Evolutionary conservation across 2,329 filamentous ascomycete genomes (phyloP).

Genomic region (Alternaria conjuncta): DNA sequence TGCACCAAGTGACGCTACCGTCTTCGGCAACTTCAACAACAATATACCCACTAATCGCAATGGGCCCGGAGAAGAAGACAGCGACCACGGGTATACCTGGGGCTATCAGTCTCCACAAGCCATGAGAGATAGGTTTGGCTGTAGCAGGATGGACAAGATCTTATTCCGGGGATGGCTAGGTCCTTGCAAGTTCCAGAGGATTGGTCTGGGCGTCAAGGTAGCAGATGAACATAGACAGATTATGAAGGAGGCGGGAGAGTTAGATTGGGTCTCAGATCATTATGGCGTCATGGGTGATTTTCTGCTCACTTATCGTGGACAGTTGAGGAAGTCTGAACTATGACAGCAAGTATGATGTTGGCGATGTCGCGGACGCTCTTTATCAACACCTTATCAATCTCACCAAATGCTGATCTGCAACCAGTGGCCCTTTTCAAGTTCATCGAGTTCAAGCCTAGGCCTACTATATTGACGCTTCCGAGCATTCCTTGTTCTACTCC

Average conservation of each 20-base stretch:
- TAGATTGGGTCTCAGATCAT: constrained; percentile 61
- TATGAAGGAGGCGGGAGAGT: constrained; percentile 44
- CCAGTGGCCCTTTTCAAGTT: background rate
- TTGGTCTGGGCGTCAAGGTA: constrained; percentile 57
- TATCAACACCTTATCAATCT: background rate
- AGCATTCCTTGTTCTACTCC: background rate
- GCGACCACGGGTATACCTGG: constrained; percentile 64
- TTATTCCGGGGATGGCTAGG: constrained; percentile 52
- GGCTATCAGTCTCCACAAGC: constrained; percentile 59
- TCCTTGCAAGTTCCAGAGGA: constrained; percentile 52
- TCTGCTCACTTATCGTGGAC: constrained; percentile 6
- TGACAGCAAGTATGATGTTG: background rate
- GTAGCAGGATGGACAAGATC: constrained; percentile 63
- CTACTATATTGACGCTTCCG: background rate
- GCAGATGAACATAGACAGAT: constrained; percentile 43
- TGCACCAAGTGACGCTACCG: background rate
- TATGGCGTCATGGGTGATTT: constrained; percentile 52
- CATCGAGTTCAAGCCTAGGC: background rate
- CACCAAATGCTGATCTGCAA: background rate
- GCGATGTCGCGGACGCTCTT: background rate
- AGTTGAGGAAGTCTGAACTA: background rate
- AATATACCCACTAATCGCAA: background rate
- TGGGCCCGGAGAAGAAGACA: constrained; percentile 48
- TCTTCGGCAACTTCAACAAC: background rate
- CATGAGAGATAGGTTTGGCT: constrained; percentile 55